A percentile compares a stretch with the other conserved stretches of the same genome.
These are phyloP conservation scores for Leersia perrieri DNA, from an alignment of 176 grass and related monocot genomes.

Conservation along the genomic window DNA sequence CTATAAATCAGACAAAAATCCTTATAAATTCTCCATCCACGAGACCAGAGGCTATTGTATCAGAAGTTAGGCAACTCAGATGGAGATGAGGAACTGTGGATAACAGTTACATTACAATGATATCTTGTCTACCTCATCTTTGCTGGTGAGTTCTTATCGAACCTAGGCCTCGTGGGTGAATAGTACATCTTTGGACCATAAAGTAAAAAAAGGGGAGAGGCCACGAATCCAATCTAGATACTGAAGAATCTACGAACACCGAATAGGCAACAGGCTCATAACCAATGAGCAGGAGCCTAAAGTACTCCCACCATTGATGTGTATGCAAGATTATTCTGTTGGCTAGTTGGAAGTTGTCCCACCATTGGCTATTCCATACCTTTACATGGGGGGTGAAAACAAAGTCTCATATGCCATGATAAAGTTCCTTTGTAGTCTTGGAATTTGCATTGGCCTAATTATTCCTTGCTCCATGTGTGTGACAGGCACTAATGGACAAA, in stretches of 20 bases:
- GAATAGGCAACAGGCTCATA: not conserved
- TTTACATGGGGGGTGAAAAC: conserved; percentile 25
- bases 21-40: not conserved
- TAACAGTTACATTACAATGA: conserved; percentile 11
- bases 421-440: conserved; percentile 6
- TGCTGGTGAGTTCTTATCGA: not conserved
- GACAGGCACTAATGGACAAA: conserved; percentile 5
- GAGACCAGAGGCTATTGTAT: not conserved
- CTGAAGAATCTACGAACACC: not conserved
- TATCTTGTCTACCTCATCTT: not conserved
- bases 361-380: conserved; percentile 8
- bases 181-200: not conserved
- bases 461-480: conserved; percentile 22
- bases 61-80: not conserved
- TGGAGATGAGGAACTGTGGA: not conserved
- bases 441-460: conserved; percentile 31
- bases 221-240: not conserved
- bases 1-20: not conserved
- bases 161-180: not conserved
- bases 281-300: not conserved
- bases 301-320: conserved; percentile 19
- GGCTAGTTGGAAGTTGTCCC: not conserved
- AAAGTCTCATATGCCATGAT: conserved; percentile 12
- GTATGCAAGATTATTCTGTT: conserved; percentile 14
- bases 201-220: not conserved